These are phyloP conservation scores for Geotrichum macrosporum DNA, from an alignment of 1,139 yeast species.

Conservation along the genomic window DNA sequence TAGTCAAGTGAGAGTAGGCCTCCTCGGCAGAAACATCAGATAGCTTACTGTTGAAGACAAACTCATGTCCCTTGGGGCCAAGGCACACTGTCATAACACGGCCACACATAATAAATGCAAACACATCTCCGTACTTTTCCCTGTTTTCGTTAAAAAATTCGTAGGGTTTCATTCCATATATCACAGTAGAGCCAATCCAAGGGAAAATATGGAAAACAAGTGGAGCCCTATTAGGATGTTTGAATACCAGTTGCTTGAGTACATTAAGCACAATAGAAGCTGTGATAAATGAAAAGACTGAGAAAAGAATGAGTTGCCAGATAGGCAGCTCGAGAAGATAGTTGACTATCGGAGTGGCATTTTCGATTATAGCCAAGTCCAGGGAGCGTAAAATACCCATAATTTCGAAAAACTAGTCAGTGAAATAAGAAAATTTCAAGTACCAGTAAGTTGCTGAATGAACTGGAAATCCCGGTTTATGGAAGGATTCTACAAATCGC, in stretches of 20 bases:
- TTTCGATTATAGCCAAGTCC: slow-evolving; percentile 34
- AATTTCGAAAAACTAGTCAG: not conserved
- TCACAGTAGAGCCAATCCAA: slow-evolving; percentile 88
- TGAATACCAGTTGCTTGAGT: slow-evolving; percentile 64
- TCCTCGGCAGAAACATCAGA: slow-evolving; percentile 94
- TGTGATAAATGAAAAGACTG: slow-evolving; percentile 31
- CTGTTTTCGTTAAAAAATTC: slow-evolving; percentile 78
- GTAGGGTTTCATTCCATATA: slow-evolving; percentile 90
- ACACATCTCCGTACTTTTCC: slow-evolving; percentile 82
- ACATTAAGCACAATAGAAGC: slow-evolving; percentile 52
- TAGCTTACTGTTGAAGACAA: slow-evolving; percentile 84
- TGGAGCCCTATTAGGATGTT: slow-evolving; percentile 61
- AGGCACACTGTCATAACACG: slow-evolving; percentile 90
- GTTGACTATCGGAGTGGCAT: slow-evolving; percentile 6
- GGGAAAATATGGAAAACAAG: slow-evolving; percentile 91
- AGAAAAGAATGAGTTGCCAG: slow-evolving; percentile 31
- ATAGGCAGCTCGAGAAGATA: slow-evolving; percentile 27
- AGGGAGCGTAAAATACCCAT: slow-evolving; percentile 22
- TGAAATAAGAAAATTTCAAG: too few species aligned
- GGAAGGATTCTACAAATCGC: not conserved
- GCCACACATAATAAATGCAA: slow-evolving; percentile 83
- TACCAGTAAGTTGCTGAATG: too few species aligned
- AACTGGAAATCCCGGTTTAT: not conserved
- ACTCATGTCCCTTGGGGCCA: slow-evolving; percentile 98
- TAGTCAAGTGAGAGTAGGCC: slow-evolving; percentile 89